phyloP scores from a whole-genome alignment of 257 asterid species.

The Fraxinus excelsior region DNA sequence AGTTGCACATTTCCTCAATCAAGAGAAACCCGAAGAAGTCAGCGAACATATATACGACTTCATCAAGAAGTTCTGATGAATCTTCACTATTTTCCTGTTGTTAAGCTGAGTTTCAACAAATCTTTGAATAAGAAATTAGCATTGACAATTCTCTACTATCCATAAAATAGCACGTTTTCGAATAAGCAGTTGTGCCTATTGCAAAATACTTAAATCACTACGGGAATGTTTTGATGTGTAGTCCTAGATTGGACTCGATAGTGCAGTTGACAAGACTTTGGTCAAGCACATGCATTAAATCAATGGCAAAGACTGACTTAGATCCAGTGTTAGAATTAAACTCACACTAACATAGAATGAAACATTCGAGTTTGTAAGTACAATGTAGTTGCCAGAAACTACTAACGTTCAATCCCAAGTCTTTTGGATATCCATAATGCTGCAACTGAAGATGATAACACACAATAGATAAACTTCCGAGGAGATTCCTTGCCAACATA shows the following conservation, averaged over 20 bases:
- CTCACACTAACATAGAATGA: too few species aligned
- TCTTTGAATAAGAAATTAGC: background rate
- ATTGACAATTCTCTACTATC: background rate
- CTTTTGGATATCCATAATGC: too few species aligned
- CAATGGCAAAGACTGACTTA: background rate
- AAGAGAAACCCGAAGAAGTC: constrained; percentile 26
- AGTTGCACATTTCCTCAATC: background rate
- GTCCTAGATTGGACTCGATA: background rate
- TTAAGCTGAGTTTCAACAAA: background rate
- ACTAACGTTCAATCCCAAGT: too few species aligned
- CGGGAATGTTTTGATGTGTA: background rate
- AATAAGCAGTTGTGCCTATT: background rate
- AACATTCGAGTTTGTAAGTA: too few species aligned
- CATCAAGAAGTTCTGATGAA: constrained; percentile 18
- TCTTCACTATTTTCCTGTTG: background rate
- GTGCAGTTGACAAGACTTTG: background rate
- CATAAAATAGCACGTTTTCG: background rate
- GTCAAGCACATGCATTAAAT: background rate
- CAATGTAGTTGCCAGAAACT: too few species aligned
- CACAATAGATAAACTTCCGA: too few species aligned
- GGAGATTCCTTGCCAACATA: background rate
- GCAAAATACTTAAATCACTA: background rate
- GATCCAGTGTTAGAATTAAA: background rate
- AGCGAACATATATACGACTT: constrained; percentile 21
- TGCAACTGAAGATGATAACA: too few species aligned